A percentile compares a stretch with the other conserved stretches of the same genome.
phyloP scores from a whole-genome alignment of 2,329 filamentous ascomycete species.

The Fonsecaea nubica region DNA sequence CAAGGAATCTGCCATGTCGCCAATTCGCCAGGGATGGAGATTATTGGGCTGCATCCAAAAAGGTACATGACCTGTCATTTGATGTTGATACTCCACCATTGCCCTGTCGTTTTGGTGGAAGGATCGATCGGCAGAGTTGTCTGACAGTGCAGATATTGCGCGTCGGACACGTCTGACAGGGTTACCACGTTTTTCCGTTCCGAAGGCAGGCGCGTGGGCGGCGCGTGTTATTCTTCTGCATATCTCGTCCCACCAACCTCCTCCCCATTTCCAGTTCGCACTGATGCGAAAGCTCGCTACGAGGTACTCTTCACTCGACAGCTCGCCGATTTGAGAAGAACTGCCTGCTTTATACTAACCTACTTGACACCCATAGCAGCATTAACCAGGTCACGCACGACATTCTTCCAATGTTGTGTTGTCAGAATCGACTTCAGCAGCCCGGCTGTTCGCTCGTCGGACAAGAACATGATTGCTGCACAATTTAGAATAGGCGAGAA shows the following conservation, averaged over 20 bases:
- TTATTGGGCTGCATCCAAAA: not conserved
- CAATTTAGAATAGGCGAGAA: too few species aligned
- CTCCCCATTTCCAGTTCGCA: not conserved
- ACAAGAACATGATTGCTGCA: too few species aligned
- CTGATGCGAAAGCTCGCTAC: too few species aligned
- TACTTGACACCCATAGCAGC: too few species aligned
- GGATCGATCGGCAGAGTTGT: not conserved
- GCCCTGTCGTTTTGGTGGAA: too few species aligned
- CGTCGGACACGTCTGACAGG: not conserved
- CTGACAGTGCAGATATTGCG: not conserved
- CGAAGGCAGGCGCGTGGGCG: not conserved
- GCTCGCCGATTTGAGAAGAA: too few species aligned
- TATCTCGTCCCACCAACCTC: not conserved
- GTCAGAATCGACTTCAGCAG: too few species aligned
- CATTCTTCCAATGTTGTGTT: too few species aligned
- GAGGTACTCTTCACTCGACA: too few species aligned
- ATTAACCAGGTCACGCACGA: too few species aligned
- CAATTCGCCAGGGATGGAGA: not conserved
- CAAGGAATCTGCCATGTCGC: not conserved
- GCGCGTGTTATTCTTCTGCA: not conserved
- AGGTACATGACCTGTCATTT: not conserved
- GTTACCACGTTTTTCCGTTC: not conserved
- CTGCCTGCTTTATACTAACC: too few species aligned
- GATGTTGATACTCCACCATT: not conserved
- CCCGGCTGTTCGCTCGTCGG: too few species aligned